Conservation (phyloP, 306 rosid genomes). For the Ammopiptanthus mongolicus region DNA sequence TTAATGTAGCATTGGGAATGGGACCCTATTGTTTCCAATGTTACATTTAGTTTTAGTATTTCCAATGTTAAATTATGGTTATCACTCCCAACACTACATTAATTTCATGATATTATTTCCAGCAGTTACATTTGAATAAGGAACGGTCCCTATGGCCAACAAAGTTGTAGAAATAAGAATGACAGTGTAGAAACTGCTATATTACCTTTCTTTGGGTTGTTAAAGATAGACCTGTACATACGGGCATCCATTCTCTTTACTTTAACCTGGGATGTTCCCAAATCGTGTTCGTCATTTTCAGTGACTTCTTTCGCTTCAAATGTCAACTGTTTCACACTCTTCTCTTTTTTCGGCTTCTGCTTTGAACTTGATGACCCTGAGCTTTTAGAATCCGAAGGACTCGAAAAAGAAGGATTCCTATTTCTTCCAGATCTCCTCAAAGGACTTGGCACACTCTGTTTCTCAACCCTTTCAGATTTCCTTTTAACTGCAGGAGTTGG, state of each 20-base stretch:
- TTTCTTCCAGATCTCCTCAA: slow-evolving; percentile 57
- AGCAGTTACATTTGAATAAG: background rate
- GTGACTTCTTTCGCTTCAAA: slow-evolving; percentile 35
- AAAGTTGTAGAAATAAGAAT: background rate
- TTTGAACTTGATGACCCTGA: slow-evolving; percentile 31
- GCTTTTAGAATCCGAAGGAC: slow-evolving; percentile 50
- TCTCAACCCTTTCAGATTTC: slow-evolving; percentile 40
- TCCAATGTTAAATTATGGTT: too few relatives aligned
- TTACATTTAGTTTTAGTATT: too few relatives aligned
- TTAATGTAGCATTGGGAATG: too few relatives aligned
- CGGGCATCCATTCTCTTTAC: slow-evolving; percentile 39
- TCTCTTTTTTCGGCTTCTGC: slow-evolving; percentile 43
- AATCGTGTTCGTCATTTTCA: slow-evolving; percentile 21
- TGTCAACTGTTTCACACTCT: slow-evolving; percentile 41
- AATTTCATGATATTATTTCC: too few relatives aligned
- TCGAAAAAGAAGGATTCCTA: slow-evolving; percentile 21
- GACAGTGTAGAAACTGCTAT: slow-evolving; percentile 22
- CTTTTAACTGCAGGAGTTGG: slow-evolving; percentile 22
- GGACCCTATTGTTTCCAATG: too few relatives aligned
- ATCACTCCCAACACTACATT: too few relatives aligned
- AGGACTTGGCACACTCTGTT: slow-evolving; percentile 40
- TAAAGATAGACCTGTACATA: slow-evolving; percentile 35
- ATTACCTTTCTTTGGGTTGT: slow-evolving; percentile 24
- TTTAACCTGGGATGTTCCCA: slow-evolving; percentile 23
- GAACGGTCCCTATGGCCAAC: background rate